Evolutionary conservation across 768 basidiomycete species (phyloP).

Genomic region (Botryobasidium botryosum): DNA sequence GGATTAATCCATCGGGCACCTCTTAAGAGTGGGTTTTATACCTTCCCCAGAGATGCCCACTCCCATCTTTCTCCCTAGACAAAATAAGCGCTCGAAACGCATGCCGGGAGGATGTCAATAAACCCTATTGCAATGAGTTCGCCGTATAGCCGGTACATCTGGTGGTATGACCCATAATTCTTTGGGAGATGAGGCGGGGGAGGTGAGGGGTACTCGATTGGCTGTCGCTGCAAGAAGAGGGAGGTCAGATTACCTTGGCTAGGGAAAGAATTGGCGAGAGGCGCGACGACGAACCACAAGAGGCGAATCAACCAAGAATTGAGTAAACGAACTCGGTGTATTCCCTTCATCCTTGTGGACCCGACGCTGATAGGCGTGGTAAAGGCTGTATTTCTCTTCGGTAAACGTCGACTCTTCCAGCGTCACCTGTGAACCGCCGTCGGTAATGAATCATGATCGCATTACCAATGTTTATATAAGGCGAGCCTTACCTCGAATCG

Average conservation of each 20-base stretch:
- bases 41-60: slow-evolving; percentile 17
- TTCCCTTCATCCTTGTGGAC: slow-evolving; percentile 57
- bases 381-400: slow-evolving; percentile 67
- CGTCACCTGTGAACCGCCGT: slow-evolving; percentile 36
- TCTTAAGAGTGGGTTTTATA: too few species aligned
- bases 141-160: slow-evolving; percentile 69
- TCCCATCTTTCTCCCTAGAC: slow-evolving; percentile 22
- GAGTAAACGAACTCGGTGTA: slow-evolving; percentile 34
- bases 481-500: too few species aligned
- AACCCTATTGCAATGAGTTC: slow-evolving; percentile 72
- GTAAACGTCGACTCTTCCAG: slow-evolving; percentile 67
- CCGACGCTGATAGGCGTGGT: slow-evolving; percentile 52
- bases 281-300: slow-evolving; percentile 44
- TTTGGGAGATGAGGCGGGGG: slow-evolving; percentile 40
- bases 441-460: too few species aligned
- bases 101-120: slow-evolving; percentile 73
- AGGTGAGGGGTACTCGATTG: slow-evolving; percentile 1
- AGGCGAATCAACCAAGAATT: slow-evolving; percentile 70
- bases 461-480: too few species aligned
- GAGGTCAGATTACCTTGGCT: too few species aligned
- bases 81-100: slow-evolving; percentile 46
- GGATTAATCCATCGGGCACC: slow-evolving; percentile 33
- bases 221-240: slow-evolving; percentile 4
- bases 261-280: neutral
- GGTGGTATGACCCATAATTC: slow-evolving; percentile 88